These are phyloP conservation scores for Scedosporium apiospermum DNA, from an alignment of 2,329 filamentous ascomycete genomes.

Conservation along the genomic window DNA sequence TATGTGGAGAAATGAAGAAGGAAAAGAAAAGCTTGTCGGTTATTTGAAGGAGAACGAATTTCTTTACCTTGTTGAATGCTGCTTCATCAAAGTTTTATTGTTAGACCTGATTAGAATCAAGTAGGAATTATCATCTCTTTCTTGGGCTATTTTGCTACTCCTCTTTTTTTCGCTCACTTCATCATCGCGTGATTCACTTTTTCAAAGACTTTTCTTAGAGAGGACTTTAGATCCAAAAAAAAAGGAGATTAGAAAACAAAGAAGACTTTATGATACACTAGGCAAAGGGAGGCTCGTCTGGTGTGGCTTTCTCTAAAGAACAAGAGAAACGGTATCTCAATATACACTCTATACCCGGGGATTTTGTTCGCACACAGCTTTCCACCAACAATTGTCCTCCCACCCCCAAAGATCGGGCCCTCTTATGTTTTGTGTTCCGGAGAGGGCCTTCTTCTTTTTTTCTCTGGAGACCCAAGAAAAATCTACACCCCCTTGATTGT, in stretches of 20 bases:
- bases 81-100: conserved; percentile 6
- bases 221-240: conserved; percentile 1
- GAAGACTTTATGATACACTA: conserved; percentile 1
- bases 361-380: neutral
- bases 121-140: no score
- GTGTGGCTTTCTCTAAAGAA: conserved; percentile 1
- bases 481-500: neutral
- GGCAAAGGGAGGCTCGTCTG: neutral
- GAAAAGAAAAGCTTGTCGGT: neutral
- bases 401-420: neutral
- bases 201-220: neutral
- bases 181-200: no score
- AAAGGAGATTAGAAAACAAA: neutral
- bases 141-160: no score
- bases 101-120: conserved; percentile 5
- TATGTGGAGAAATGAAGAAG: conserved; percentile 3
- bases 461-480: neutral
- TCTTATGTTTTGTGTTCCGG: no score
- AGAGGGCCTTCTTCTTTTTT: neutral
- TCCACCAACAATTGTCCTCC: neutral
- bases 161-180: no score
- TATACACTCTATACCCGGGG: conserved; percentile 1
- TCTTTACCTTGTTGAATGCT: no score
- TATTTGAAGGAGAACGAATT: neutral
- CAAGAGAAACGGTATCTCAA: neutral